Conservation (phyloP, 208 protist genomes). For the Tetramitus jugosus region DNA sequence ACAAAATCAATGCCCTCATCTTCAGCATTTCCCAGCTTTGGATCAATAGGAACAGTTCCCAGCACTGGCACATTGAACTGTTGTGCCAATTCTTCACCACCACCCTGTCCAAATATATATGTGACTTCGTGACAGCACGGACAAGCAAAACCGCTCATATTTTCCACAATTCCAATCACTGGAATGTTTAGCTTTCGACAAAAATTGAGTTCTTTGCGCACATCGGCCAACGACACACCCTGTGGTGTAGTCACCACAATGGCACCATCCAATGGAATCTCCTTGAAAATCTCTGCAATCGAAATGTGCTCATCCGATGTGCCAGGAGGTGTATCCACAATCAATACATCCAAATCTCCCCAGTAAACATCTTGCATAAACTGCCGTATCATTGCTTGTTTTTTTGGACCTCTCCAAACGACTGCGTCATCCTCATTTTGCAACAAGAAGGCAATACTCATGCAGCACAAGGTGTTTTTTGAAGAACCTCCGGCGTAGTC, state of each 20-base stretch:
- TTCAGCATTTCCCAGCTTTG: conserved; percentile 22
- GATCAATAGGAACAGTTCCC: conserved; percentile 38
- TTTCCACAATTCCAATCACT: conserved; percentile 98
- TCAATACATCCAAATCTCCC: conserved; percentile 71
- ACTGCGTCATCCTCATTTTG: conserved; percentile 86
- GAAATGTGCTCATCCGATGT: conserved; percentile 82
- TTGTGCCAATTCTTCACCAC: conserved; percentile 57
- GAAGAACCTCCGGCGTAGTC: conserved; percentile 46
- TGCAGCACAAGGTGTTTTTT: conserved; percentile 60
- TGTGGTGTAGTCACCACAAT: conserved; percentile 95
- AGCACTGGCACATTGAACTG: conserved; percentile 39
- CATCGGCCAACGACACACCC: conserved; percentile 93
- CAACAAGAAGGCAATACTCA: conserved; percentile 96
- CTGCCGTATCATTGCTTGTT: conserved; percentile 79
- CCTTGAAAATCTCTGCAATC: conserved; percentile 61
- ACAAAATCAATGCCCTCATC: conserved; percentile 37
- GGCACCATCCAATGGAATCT: conserved; percentile 64
- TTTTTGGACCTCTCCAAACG: conserved; percentile 91
- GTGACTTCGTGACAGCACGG: conserved; percentile 75
- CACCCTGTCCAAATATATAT: conserved; percentile 67
- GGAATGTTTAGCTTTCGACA: conserved; percentile 89
- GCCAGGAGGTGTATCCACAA: conserved; percentile 75
- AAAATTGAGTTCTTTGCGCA: conserved; percentile 97
- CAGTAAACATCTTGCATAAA: conserved; percentile 73
- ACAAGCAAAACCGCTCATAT: conserved; percentile 95